Evolutionary conservation across 495 filamentous ascomycete species (phyloP).

Genomic region (Mytilinidion resinicola): DNA sequence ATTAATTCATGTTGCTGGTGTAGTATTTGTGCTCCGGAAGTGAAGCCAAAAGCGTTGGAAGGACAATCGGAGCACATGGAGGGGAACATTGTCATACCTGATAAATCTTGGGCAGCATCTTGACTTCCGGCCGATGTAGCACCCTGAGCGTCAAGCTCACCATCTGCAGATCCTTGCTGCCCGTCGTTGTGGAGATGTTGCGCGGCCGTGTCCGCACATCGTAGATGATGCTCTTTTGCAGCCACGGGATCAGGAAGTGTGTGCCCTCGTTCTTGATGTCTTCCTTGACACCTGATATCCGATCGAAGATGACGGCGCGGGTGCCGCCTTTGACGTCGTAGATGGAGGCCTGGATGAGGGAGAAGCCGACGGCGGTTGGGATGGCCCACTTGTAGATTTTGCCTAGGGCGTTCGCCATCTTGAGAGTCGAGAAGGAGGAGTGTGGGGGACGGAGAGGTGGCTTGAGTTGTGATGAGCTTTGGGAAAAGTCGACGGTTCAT

Average conservation of each 20-base stretch:
- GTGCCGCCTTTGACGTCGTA: constrained; percentile 96
- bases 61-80: not conserved
- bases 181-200: constrained; percentile 96
- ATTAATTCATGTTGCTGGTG: not conserved
- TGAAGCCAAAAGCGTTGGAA: not conserved
- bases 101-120: constrained; percentile 91
- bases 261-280: constrained; percentile 91
- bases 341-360: constrained; percentile 65
- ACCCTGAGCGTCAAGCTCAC: constrained; percentile 96
- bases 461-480: not conserved
- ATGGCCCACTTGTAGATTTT: constrained; percentile 64
- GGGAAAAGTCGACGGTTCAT: constrained; percentile 4
- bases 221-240: constrained; percentile 91
- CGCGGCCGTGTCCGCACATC: constrained; percentile 96
- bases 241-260: constrained; percentile 93
- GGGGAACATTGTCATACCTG: constrained; percentile 57
- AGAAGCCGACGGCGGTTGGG: constrained; percentile 58
- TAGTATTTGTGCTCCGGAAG: not conserved
- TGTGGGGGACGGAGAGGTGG: not conserved
- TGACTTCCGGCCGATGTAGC: constrained; percentile 89
- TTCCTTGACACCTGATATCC: constrained; percentile 87
- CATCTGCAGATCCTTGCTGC: constrained; percentile 99
- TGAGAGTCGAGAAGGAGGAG: constrained; percentile 19
- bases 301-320: constrained; percentile 96
- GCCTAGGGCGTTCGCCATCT: constrained; percentile 57